phyloP scores from a whole-genome alignment of 2,329 filamentous ascomycete genomes.

The Thelonectria discophora region DNA sequence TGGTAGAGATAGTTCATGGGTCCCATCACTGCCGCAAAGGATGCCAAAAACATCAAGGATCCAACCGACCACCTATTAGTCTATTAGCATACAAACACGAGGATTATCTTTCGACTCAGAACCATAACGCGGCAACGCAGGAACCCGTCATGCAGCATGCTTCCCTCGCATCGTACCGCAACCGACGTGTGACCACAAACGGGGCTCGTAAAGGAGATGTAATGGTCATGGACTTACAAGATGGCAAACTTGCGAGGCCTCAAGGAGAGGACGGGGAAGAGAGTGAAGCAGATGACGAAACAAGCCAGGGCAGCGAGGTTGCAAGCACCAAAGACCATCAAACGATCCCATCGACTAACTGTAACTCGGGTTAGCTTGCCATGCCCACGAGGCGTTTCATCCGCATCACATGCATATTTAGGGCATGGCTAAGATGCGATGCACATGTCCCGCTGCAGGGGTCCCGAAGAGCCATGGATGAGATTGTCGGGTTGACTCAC shows the following conservation, averaged over 20 bases:
- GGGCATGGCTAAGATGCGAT: constrained; percentile 49
- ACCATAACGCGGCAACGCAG: constrained; percentile 29
- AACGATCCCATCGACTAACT: constrained; percentile 98
- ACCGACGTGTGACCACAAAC: constrained; percentile 29
- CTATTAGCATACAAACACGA: constrained; percentile 40
- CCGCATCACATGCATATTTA: constrained; percentile 54
- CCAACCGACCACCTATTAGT: constrained; percentile 87
- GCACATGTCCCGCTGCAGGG: constrained; percentile 60
- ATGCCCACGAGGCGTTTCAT: constrained; percentile 54
- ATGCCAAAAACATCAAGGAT: constrained; percentile 86
- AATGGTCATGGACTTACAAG: constrained; percentile 74
- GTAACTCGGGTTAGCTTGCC: constrained; percentile 49
- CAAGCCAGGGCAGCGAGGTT: constrained; percentile 89
- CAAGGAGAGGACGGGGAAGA: constrained; percentile 84
- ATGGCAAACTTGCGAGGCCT: constrained; percentile 95
- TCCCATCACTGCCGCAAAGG: constrained; percentile 95
- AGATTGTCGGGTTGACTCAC: constrained; percentile 69
- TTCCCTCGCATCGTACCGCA: constrained; percentile 15
- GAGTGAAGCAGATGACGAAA: constrained; percentile 91
- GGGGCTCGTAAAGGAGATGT: constrained; percentile 15
- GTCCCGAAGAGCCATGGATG: constrained; percentile 43
- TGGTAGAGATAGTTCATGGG: constrained; percentile 84
- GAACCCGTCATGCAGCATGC: constrained; percentile 28
- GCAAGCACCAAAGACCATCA: constrained; percentile 91
- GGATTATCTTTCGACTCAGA: constrained; percentile 24